A percentile compares a stretch with the other conserved stretches of the same genome.
phyloP scores from a whole-genome alignment of 1,284 basidiomycete genomes.

The Ustilago tritici region DNA sequence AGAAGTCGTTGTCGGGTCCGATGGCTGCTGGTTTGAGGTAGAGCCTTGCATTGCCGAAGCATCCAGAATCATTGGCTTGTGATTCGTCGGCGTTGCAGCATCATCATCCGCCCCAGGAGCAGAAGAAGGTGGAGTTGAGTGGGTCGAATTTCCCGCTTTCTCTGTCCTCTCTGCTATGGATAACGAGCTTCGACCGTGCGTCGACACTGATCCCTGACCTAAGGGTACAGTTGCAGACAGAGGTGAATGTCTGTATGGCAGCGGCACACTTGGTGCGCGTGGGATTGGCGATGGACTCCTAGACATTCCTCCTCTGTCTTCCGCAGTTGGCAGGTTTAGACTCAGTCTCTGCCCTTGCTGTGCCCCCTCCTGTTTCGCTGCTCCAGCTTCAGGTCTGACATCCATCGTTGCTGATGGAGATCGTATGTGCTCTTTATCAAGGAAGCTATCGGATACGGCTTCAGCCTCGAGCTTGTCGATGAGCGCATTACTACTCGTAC shows the following conservation, averaged over 20 bases:
- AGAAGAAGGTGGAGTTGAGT: conserved; percentile 17
- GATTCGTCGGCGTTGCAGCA: background rate
- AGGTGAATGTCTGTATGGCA: conserved; percentile 36
- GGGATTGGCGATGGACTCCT: conserved; percentile 20
- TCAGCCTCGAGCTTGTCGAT: conserved; percentile 42
- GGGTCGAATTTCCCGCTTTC: background rate
- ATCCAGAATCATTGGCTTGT: background rate
- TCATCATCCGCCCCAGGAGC: conserved; percentile 13
- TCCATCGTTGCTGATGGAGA: background rate
- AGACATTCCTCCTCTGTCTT: background rate
- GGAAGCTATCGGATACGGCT: conserved; percentile 26
- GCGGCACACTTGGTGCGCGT: conserved; percentile 19
- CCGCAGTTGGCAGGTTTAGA: background rate
- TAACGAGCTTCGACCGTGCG: conserved; percentile 15
- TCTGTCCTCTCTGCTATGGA: background rate
- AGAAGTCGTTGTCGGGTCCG: background rate
- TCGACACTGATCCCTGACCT: conserved; percentile 16
- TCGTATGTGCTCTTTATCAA: conserved; percentile 28
- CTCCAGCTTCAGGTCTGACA: background rate
- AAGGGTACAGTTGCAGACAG: conserved; percentile 4
- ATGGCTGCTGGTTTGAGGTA: background rate
- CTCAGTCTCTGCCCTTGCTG: background rate
- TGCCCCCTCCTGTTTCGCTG: background rate
- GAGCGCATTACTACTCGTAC: conserved; percentile 20
- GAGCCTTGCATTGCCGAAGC: background rate